These are phyloP conservation scores for Cladorrhinum sp. DNA, from an alignment of 2,329 filamentous ascomycete species.

Conservation along the genomic window DNA sequence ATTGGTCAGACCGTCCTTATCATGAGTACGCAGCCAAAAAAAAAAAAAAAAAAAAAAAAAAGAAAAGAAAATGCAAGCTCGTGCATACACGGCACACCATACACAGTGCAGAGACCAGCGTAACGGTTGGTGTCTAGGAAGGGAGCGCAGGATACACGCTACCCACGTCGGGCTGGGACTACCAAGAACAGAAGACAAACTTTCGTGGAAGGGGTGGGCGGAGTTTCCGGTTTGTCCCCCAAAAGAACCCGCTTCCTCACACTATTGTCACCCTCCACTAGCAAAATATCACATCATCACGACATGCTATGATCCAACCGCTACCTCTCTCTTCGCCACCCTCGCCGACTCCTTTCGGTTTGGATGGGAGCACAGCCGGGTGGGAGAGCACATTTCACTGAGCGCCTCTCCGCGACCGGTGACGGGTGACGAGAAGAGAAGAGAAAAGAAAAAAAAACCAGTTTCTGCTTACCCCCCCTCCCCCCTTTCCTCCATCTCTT, in stretches of 20 bases:
- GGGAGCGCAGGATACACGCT: not conserved
- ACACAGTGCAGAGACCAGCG: not conserved
- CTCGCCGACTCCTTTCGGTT: not conserved
- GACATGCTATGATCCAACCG: not conserved
- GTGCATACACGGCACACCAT: not conserved
- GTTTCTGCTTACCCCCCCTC: not conserved
- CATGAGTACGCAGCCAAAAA: not conserved
- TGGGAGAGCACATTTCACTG: not conserved
- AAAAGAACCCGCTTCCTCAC: too few relatives aligned
- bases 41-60: too few relatives aligned
- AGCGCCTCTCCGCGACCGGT: not conserved
- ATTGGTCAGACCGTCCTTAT: not conserved
- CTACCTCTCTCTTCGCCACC: not conserved
- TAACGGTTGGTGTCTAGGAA: too few relatives aligned
- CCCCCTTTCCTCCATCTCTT: too few relatives aligned
- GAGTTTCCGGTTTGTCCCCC: too few relatives aligned
- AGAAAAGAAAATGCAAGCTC: not conserved
- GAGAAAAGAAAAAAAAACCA: not conserved
- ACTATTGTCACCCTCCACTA: not conserved
- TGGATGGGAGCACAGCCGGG: not conserved
- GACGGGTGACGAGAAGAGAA: not conserved
- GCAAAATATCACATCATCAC: not conserved
- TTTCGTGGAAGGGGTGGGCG: too few relatives aligned
- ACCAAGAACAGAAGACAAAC: not conserved
- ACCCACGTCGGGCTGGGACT: not conserved